These are phyloP conservation scores for Colletotrichum scovillei DNA, from an alignment of 2,329 filamentous ascomycete genomes.

Conservation along the genomic window DNA sequence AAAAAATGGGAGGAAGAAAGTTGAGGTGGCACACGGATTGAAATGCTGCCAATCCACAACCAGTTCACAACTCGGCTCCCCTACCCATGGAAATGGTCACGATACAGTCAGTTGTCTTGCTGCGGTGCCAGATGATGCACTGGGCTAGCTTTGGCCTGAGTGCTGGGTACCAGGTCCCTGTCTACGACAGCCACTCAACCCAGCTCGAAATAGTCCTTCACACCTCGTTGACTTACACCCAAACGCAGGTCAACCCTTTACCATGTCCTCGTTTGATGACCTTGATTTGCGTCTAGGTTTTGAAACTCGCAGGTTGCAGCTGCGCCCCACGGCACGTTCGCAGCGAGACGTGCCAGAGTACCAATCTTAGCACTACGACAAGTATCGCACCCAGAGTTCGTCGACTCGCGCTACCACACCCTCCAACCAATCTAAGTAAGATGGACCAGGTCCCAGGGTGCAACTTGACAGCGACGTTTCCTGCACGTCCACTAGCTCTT, in stretches of 20 bases:
- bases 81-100: not conserved
- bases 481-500: not conserved
- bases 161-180: not conserved
- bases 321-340: not conserved
- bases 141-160: too few species aligned
- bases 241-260: not conserved
- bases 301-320: slow-evolving; percentile 5
- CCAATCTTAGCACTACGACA: not conserved
- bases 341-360: not conserved
- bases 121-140: too few species aligned
- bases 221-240: not conserved
- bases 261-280: not conserved
- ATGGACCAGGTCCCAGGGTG: not conserved
- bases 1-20: slow-evolving; percentile 13
- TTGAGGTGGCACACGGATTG: not conserved
- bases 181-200: not conserved
- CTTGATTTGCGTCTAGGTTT: not conserved
- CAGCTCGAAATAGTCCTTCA: slow-evolving; percentile 12
- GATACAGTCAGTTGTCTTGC: slow-evolving; percentile 6
- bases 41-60: not conserved
- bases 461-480: not conserved
- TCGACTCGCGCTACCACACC: not conserved
- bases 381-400: not conserved
- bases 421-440: slow-evolving; percentile 1
- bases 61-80: not conserved